Percentiles rank a stretch among this genome's conserved stretches.
Evolutionary conservation across 1,284 basidiomycete genomes (phyloP).

Genomic region (Ceratobasidium sp.): DNA sequence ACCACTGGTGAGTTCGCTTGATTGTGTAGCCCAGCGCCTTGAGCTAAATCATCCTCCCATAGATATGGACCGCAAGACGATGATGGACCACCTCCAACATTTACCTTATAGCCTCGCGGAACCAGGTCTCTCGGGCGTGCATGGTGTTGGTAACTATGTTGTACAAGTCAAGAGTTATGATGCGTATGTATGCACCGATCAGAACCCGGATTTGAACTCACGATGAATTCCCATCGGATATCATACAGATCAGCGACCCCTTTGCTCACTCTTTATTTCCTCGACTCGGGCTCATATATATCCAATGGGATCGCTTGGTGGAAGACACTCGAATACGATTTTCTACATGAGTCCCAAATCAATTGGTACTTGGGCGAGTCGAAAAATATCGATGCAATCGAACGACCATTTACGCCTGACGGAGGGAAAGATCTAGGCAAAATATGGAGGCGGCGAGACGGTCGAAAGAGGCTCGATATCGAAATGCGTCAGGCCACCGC

Average conservation of each 20-base stretch:
- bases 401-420: constrained; percentile 82
- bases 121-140: constrained; percentile 78
- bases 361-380: constrained; percentile 88
- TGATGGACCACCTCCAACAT: constrained; percentile 74
- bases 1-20: constrained; percentile 26
- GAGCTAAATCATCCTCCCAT: constrained; percentile 57
- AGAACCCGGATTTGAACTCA: constrained; percentile 33
- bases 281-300: constrained; percentile 86
- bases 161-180: constrained; percentile 77
- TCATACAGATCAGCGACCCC: constrained; percentile 76
- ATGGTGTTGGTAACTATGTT: constrained; percentile 89
- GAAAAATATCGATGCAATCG: constrained; percentile 69
- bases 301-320: constrained; percentile 66
- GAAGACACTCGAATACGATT: constrained; percentile 75
- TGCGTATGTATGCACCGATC: constrained; percentile 56
- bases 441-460: constrained; percentile 55
- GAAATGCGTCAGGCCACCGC: constrained; percentile 49
- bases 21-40: constrained; percentile 48
- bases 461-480: constrained; percentile 45
- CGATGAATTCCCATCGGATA: constrained; percentile 37
- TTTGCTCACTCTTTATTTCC: constrained; percentile 87
- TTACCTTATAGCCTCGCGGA: constrained; percentile 87
- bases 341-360: constrained; percentile 67
- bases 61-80: constrained; percentile 62
- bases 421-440: constrained; percentile 68